A percentile compares a stretch with the other conserved stretches of the same genome.
These are phyloP conservation scores for Phytophthora constricta DNA, from an alignment of 352 stramenopile species.

Conservation along the genomic window DNA sequence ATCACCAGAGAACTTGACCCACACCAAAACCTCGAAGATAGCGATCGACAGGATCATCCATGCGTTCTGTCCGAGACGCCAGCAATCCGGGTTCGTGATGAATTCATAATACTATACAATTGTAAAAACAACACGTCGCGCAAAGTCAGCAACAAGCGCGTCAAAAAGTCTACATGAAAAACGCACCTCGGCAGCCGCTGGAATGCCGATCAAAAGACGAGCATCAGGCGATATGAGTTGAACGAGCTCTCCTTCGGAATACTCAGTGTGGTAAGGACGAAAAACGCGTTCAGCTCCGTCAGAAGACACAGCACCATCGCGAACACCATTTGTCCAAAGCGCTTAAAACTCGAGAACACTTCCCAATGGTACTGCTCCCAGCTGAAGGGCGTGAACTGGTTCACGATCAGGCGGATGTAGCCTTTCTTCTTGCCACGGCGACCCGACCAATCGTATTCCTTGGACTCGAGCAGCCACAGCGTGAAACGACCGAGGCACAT, in stretches of 20 bases:
- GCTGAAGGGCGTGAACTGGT: conserved; percentile 89
- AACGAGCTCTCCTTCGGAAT: conserved; percentile 90
- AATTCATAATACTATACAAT: conserved; percentile 84
- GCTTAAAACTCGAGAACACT: conserved; percentile 92
- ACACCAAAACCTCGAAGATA: conserved; percentile 81
- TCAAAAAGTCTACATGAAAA: neutral
- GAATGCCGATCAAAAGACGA: conserved; percentile 87
- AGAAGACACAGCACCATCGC: conserved; percentile 86
- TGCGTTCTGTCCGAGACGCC: conserved; percentile 79
- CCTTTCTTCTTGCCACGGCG: conserved; percentile 77
- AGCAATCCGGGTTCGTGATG: conserved; percentile 77
- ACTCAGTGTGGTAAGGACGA: conserved; percentile 89
- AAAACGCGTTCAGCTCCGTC: conserved; percentile 94
- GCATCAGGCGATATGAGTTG: conserved; percentile 79
- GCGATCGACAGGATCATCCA: conserved; percentile 86
- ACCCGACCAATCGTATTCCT: conserved; percentile 91
- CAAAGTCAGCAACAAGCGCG: neutral
- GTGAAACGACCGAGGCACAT: conserved; percentile 85
- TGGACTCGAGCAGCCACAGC: conserved; percentile 83
- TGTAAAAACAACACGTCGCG: neutral
- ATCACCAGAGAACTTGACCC: conserved; percentile 79
- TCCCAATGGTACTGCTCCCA: conserved; percentile 93
- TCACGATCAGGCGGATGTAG: conserved; percentile 71
- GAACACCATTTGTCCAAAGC: conserved; percentile 85
- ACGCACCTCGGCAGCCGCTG: conserved; percentile 73